Conservation (phyloP, 1,284 basidiomycete genomes). For the Pseudozyma flocculosa region DNA sequence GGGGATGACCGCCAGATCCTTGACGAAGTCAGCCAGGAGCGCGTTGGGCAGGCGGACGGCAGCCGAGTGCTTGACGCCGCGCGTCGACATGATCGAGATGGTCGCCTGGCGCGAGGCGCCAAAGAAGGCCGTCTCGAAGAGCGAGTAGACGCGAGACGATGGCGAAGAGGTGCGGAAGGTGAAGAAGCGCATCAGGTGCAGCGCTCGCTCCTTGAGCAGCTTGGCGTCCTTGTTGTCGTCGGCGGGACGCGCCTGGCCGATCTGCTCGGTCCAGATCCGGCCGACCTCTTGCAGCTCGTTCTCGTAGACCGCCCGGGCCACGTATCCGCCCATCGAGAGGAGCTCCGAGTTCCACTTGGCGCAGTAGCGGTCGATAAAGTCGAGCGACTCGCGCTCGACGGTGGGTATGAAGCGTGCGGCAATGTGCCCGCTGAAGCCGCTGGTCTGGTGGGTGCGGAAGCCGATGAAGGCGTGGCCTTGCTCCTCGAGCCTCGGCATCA, state of each 20-base stretch:
- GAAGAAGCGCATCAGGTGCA: constrained; percentile 72
- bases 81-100: constrained; percentile 77
- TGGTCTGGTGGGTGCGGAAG: constrained; percentile 77
- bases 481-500: constrained; percentile 52
- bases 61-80: constrained; percentile 71
- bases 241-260: constrained; percentile 65
- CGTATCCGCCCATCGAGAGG: constrained; percentile 65
- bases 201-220: constrained; percentile 62
- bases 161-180: constrained; percentile 71
- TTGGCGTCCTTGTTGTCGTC: constrained; percentile 59
- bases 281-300: constrained; percentile 68
- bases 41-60: constrained; percentile 78
- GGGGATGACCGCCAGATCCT: constrained; percentile 75
- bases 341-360: constrained; percentile 52
- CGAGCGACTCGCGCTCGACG: constrained; percentile 92
- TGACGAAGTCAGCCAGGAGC: constrained; percentile 75
- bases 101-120: constrained; percentile 62
- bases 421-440: constrained; percentile 87
- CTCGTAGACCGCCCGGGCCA: constrained; percentile 83
- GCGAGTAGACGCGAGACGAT: constrained; percentile 75
- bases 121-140: constrained; percentile 82
- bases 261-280: constrained; percentile 58
- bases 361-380: constrained; percentile 62
- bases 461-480: constrained; percentile 59
- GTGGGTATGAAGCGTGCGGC: constrained; percentile 92